phyloP scores from a whole-genome alignment of 1,284 basidiomycete species.

The Fistulinella cinereoalba region DNA sequence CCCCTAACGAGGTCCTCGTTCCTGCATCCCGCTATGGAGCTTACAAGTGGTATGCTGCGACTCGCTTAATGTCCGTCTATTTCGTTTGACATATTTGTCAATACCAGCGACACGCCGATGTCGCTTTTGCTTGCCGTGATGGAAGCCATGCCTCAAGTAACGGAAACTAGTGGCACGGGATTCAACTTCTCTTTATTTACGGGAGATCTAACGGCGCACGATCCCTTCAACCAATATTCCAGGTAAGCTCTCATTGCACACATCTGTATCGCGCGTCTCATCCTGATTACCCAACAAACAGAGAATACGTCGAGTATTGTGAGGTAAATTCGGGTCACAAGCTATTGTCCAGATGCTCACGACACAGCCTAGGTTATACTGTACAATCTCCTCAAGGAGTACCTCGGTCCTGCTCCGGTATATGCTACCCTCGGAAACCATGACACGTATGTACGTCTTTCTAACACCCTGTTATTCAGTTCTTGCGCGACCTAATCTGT shows the following conservation, averaged over 20 bases:
- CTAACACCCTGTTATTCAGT: too few relatives aligned
- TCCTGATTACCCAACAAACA: constrained; percentile 14
- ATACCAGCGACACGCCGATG: constrained; percentile 61
- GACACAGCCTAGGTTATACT: constrained; percentile 45
- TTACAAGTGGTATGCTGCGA: constrained; percentile 47
- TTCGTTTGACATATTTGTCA: neutral
- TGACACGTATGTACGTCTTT: constrained; percentile 68
- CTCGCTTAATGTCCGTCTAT: neutral
- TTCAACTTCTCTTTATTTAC: constrained; percentile 73
- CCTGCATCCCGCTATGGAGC: constrained; percentile 67
- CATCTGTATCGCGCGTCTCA: neutral
- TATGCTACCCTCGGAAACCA: constrained; percentile 74
- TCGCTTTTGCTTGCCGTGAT: constrained; percentile 60
- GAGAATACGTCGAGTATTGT: constrained; percentile 49
- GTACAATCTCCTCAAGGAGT: constrained; percentile 60
- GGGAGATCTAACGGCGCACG: constrained; percentile 74
- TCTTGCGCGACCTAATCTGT: neutral
- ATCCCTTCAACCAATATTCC: constrained; percentile 63
- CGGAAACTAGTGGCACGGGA: constrained; percentile 54
- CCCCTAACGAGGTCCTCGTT: constrained; percentile 46
- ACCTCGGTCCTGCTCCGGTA: constrained; percentile 60
- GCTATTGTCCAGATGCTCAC: neutral
- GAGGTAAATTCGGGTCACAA: constrained; percentile 39
- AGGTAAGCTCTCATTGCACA: constrained; percentile 36
- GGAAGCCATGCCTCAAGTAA: constrained; percentile 64